phyloP scores from a whole-genome alignment of 176 grass and related monocot genomes.

The Oryza longistaminata region DNA sequence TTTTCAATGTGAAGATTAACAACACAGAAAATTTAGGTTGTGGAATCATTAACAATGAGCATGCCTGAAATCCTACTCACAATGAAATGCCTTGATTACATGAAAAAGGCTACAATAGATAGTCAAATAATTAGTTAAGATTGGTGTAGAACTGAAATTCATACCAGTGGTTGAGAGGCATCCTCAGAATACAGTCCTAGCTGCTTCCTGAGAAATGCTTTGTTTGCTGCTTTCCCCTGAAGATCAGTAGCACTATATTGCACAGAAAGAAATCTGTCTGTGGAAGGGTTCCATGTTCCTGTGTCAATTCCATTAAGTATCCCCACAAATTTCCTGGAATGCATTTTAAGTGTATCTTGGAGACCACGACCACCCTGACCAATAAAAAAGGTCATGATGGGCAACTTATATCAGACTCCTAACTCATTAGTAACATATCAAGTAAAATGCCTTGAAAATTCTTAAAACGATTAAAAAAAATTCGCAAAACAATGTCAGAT shows the following conservation, averaged over 20 bases:
- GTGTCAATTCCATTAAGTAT: conserved; percentile 97
- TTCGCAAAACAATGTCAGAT: conserved; percentile 42
- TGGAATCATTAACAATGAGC: not conserved
- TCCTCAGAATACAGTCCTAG: conserved; percentile 59
- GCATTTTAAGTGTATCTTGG: conserved; percentile 77
- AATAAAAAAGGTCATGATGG: not conserved
- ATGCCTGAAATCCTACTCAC: not conserved
- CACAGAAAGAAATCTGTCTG: conserved; percentile 63
- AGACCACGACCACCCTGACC: conserved; percentile 80
- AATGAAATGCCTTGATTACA: not conserved
- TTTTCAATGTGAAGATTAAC: not conserved
- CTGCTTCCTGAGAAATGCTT: conserved; percentile 72
- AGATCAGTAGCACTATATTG: conserved; percentile 82
- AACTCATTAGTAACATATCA: not conserved
- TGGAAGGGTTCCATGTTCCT: conserved; percentile 89
- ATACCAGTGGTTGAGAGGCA: conserved; percentile 74
- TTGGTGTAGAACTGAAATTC: not conserved
- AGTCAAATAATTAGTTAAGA: not conserved
- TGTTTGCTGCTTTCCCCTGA: conserved; percentile 71
- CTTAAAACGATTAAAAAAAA: not conserved
- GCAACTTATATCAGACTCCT: not conserved
- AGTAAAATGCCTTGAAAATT: conserved; percentile 42
- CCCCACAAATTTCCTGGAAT: conserved; percentile 92
- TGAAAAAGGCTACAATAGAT: not conserved
- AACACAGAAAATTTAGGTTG: not conserved